phyloP scores from a whole-genome alignment of 2,329 filamentous ascomycete genomes.

The Furcasterigmium furcatum region DNA sequence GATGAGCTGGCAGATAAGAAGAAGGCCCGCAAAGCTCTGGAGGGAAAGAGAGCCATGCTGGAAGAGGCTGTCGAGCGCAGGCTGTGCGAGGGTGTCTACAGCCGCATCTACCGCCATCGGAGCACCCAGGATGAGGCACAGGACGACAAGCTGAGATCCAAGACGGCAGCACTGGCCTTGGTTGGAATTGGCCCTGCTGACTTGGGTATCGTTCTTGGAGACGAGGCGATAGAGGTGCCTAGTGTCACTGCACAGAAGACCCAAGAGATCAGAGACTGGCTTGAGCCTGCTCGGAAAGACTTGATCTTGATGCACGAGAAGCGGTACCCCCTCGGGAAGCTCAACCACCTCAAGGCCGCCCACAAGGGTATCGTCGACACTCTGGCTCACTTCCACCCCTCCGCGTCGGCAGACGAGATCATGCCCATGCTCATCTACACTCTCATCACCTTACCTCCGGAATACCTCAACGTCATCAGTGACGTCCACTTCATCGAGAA shows the following conservation, averaged over 20 bases:
- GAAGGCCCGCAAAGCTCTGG: constrained; percentile 72
- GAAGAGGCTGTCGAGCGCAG: constrained; percentile 91
- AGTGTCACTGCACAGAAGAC: constrained; percentile 57
- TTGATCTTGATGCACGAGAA: constrained; percentile 82
- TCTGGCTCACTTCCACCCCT: constrained; percentile 61
- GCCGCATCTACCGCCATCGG: constrained; percentile 85
- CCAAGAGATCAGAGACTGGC: constrained; percentile 67
- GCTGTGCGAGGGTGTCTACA: constrained; percentile 81
- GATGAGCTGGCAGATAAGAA: constrained; percentile 80
- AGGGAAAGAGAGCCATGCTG: constrained; percentile 70
- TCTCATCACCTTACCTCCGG: constrained; percentile 84
- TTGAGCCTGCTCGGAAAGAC: constrained; percentile 68
- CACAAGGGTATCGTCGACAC: constrained; percentile 96
- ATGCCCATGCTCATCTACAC: constrained; percentile 96
- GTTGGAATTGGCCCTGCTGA: constrained; percentile 88
- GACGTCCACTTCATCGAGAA: constrained; percentile 93
- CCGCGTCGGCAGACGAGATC: constrained; percentile 95
- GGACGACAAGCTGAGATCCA: constrained; percentile 91
- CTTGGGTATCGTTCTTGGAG: constrained; percentile 71
- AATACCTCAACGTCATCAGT: constrained; percentile 85
- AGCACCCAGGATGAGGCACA: constrained; percentile 91
- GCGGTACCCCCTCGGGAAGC: constrained; percentile 84
- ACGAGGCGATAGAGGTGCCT: constrained; percentile 48
- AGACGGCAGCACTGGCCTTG: constrained; percentile 85
- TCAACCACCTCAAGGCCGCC: constrained; percentile 81